These are phyloP conservation scores for Bjerkandera adusta DNA, from an alignment of 1,284 basidiomycete species.

Conservation along the genomic window DNA sequence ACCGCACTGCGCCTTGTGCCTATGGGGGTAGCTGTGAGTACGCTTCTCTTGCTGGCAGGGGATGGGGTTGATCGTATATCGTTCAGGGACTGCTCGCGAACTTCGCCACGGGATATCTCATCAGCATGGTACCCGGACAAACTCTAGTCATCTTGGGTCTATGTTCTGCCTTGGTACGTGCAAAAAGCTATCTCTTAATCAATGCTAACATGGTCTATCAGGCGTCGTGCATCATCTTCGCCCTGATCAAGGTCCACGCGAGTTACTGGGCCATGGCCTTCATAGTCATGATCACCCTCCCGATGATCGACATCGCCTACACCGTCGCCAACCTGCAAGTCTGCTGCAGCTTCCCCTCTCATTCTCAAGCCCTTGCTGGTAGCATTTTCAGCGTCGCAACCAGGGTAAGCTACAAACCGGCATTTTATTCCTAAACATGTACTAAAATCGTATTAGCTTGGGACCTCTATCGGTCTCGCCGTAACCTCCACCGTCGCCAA, in stretches of 20 bases:
- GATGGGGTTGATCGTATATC: not conserved
- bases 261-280: constrained; percentile 35
- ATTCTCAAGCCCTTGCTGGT: constrained; percentile 36
- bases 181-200: not conserved
- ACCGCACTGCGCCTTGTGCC: constrained; percentile 33
- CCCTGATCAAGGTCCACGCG: constrained; percentile 29
- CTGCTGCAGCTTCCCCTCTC: constrained; percentile 29
- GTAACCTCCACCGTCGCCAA: constrained; percentile 31
- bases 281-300: constrained; percentile 26
- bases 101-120: constrained; percentile 27
- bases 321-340: constrained; percentile 35
- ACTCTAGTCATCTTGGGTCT: constrained; percentile 28
- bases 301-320: constrained; percentile 32
- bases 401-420: constrained; percentile 21
- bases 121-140: constrained; percentile 28
- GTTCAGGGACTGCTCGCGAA: constrained; percentile 26
- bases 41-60: too few species aligned
- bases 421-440: not conserved
- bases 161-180: constrained; percentile 27
- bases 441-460: constrained; percentile 23
- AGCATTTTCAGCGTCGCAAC: constrained; percentile 37
- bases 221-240: constrained; percentile 32
- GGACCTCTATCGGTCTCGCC: constrained; percentile 35
- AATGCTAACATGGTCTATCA: too few species aligned
- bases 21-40: constrained; percentile 25